Conservation (phyloP, 805 yeast genomes). For the Yamadazyma nakazawae region DNA sequence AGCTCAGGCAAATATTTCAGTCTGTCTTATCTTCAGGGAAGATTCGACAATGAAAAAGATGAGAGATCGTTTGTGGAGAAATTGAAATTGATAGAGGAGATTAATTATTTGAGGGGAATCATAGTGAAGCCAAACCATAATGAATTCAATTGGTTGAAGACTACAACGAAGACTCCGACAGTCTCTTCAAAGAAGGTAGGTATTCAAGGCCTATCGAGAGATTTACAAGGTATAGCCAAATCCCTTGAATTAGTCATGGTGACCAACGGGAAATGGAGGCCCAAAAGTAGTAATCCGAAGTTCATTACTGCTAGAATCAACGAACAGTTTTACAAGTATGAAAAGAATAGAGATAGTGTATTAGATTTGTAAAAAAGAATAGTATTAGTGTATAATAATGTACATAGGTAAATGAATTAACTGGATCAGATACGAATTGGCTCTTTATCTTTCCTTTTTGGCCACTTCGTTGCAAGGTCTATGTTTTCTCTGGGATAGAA, state of each 20-base stretch:
- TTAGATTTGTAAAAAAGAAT: background rate
- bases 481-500: constrained; percentile 64
- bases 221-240: constrained; percentile 8
- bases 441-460: constrained; percentile 26
- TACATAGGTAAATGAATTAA: background rate
- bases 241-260: constrained; percentile 10
- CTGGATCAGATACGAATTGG: background rate
- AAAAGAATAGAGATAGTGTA: background rate
- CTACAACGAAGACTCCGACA: background rate
- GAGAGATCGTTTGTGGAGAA: constrained; percentile 32
- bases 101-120: constrained; percentile 39
- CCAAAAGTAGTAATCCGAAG: constrained; percentile 12
- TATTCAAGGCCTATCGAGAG: constrained; percentile 1
- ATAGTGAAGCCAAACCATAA: constrained; percentile 9
- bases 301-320: constrained; percentile 17
- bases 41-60: constrained; percentile 30
- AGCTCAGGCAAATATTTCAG: constrained; percentile 10
- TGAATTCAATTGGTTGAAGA: constrained; percentile 22
- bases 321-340: constrained; percentile 16
- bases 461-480: constrained; percentile 85
- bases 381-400: background rate
- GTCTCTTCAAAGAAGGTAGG: background rate
- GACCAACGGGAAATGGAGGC: constrained; percentile 4
- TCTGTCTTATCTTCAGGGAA: constrained; percentile 10
- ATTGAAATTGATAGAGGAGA: constrained; percentile 42